phyloP scores from a whole-genome alignment of 1,284 basidiomycete species.

The Kwoniella shivajii region DNA sequence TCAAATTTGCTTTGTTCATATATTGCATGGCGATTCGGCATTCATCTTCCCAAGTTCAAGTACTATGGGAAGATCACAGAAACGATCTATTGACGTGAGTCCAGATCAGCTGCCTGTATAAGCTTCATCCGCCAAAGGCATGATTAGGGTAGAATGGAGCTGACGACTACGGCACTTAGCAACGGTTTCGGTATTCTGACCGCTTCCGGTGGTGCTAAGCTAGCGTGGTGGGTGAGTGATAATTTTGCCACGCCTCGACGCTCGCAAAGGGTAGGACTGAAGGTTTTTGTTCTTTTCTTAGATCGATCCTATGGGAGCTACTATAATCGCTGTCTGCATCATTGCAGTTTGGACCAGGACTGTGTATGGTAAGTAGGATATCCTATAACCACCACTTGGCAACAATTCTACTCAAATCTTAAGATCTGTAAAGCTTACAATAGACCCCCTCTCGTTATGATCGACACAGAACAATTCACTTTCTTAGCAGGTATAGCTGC shows the following conservation, averaged over 20 bases:
- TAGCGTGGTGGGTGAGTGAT: conserved; percentile 49
- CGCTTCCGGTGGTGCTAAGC: conserved; percentile 85
- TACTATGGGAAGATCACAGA: conserved; percentile 93
- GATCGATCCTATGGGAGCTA: conserved; percentile 58
- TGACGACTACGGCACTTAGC: conserved; percentile 33
- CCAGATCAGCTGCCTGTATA: not conserved
- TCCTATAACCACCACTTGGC: not conserved
- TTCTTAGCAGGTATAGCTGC: conserved; percentile 89
- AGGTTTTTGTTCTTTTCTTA: not conserved
- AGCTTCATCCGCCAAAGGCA: not conserved
- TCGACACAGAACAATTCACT: conserved; percentile 69
- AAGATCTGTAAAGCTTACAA: no score
- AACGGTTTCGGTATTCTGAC: conserved; percentile 74
- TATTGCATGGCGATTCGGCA: conserved; percentile 80
- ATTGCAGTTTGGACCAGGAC: conserved; percentile 79
- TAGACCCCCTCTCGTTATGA: not conserved
- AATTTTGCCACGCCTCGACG: not conserved
- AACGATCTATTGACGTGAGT: conserved; percentile 80
- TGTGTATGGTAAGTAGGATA: conserved; percentile 58
- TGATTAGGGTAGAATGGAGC: not conserved
- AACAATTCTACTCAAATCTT: not conserved
- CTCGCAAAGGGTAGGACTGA: not conserved
- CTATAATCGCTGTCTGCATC: conserved; percentile 69
- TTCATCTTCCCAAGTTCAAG: conserved; percentile 83
- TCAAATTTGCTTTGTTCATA: conserved; percentile 82